Conservation (phyloP, 768 basidiomycete species). For the Boletellus emodensis region DNA sequence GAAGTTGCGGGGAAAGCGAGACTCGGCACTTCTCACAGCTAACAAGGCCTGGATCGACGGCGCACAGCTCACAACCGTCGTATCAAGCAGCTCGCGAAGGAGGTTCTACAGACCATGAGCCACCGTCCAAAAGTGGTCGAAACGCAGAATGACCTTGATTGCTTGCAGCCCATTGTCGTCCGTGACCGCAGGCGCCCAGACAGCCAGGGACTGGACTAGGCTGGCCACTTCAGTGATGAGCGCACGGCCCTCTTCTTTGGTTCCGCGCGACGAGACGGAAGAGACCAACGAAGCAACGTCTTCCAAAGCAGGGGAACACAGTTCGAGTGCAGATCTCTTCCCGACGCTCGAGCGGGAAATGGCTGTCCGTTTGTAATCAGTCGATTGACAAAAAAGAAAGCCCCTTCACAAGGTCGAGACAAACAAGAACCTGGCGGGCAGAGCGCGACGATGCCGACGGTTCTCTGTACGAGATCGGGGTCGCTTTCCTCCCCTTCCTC, state of each 20-base stretch:
- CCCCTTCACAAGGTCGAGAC: not conserved
- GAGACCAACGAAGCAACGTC: slow-evolving; percentile 11
- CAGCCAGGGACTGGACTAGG: slow-evolving; percentile 12
- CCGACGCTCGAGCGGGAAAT: slow-evolving; percentile 24
- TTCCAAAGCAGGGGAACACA: slow-evolving; percentile 19
- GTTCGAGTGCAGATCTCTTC: slow-evolving; percentile 20
- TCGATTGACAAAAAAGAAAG: not conserved
- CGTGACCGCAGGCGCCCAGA: slow-evolving; percentile 13
- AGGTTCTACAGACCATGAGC: slow-evolving; percentile 21
- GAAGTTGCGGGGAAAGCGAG: slow-evolving; percentile 43
- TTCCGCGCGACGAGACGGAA: slow-evolving; percentile 12
- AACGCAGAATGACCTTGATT: slow-evolving; percentile 18
- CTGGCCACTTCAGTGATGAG: slow-evolving; percentile 17
- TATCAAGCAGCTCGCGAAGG: slow-evolving; percentile 33
- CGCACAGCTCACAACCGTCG: slow-evolving; percentile 33
- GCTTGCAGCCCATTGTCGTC: not conserved
- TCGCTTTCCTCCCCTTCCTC: slow-evolving; percentile 14
- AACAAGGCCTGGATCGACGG: slow-evolving; percentile 40
- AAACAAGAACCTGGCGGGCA: slow-evolving; percentile 21
- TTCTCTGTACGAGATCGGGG: slow-evolving; percentile 5
- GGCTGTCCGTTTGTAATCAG: slow-evolving; percentile 11
- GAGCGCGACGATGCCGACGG: slow-evolving; percentile 16
- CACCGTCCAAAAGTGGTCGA: not conserved
- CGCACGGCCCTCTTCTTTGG: slow-evolving; percentile 15
- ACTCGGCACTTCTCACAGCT: slow-evolving; percentile 45